Evolutionary conservation across 495 filamentous ascomycete genomes (phyloP), one percentile per base, ranked within the genome.

Genomic region (Darksidea phi): DNA sequence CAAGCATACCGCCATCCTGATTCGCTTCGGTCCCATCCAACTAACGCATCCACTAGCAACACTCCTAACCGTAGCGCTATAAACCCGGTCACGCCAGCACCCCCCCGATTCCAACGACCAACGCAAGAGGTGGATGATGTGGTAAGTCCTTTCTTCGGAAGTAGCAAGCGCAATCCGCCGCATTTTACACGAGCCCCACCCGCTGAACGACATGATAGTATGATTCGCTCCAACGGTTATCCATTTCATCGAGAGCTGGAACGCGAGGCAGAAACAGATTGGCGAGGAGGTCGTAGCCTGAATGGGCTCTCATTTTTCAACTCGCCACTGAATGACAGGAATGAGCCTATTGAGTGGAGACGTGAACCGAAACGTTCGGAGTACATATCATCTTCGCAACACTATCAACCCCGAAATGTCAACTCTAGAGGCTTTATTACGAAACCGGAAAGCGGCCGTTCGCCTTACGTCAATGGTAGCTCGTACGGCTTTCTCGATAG

Each of bases 81-180:
- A 12, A 15, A 45, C 34, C 61, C 36, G 11, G 47, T 63, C 57
- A 61, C 54, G 2, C 56, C 61, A 17, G 48, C 56, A 11, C 45
- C 61, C 10, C 28, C 12, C 18, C 60, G 38, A 8, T 11, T 18
- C 23, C 37, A 52, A 18, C 65, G 42, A 46, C 51, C 42, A 24
- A 15, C 32, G n/a, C 38, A n/a, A 34, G n/a, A 17, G 10, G 53
- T 12, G 13, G 48, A 52, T 48, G 62, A 32, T 63, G 67, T 72
- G 45, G 50, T 62, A 53, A 70, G 70, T 57, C 70, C 70, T 2
- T 73, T 73, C 59, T 73, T 73, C 55, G 60, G 55, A 26, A 60
- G 46, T 47, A 65, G 49, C 25, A 51, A 37, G 38, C 60, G 56
- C 36, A 50, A 57, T 57, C 24, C 56, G 26, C 23, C 47, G 3